Evolutionary conservation across 169 alveolate species (phyloP).

Genomic region (Eimeria tenella): DNA sequence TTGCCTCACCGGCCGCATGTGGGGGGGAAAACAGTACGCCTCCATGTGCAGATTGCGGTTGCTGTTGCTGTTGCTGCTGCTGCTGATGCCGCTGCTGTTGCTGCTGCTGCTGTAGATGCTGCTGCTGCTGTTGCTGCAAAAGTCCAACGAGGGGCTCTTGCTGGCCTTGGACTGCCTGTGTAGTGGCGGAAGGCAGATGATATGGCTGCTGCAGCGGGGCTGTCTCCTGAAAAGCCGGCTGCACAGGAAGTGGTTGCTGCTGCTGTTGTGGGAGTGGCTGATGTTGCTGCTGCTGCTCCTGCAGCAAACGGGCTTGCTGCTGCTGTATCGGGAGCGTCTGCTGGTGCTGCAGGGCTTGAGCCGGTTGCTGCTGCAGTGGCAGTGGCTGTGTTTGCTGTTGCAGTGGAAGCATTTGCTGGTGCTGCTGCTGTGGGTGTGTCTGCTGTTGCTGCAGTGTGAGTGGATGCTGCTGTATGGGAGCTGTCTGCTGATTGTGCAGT

Average conservation of each 20-base stretch:
- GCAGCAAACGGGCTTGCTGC: background rate
- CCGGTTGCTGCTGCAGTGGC: conserved; percentile 17
- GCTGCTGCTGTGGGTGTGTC: background rate
- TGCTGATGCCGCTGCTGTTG: background rate
- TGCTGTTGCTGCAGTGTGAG: background rate
- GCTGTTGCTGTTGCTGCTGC: background rate
- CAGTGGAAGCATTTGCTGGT: background rate
- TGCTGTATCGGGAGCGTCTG: background rate
- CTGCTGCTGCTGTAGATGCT: background rate
- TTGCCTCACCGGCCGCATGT: too few species aligned
- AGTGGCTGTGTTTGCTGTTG: background rate
- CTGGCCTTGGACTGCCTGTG: background rate
- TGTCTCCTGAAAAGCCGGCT: background rate
- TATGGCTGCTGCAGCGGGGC: conserved; percentile 2
- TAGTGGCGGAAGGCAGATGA: background rate
- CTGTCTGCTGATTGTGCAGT: background rate
- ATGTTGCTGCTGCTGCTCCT: background rate
- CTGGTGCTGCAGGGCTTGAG: background rate
- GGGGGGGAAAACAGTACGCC: too few species aligned
- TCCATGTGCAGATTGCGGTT: background rate
- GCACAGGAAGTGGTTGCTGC: background rate
- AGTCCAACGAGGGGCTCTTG: background rate
- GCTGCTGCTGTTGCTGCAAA: conserved; percentile 5
- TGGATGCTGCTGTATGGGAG: background rate
- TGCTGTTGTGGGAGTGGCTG: background rate